Conservation (phyloP, 2,329 filamentous ascomycete species). For the Pseudogymnoascus sp. region DNA sequence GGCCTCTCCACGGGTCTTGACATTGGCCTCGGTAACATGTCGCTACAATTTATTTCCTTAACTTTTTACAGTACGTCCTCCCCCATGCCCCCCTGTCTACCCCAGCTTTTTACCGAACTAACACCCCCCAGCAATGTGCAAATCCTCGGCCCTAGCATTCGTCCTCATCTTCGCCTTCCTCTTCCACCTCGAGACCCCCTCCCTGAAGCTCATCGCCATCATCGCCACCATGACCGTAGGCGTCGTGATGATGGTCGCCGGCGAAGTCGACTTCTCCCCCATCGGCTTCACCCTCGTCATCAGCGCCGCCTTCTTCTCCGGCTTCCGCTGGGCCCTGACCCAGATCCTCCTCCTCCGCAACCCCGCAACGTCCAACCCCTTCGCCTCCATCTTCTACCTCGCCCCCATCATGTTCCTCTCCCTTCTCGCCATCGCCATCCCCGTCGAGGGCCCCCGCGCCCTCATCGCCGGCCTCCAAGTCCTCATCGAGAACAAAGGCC, state of each 20-base stretch:
- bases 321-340: conserved; percentile 96
- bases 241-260: conserved; percentile 96
- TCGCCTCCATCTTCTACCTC: conserved; percentile 95
- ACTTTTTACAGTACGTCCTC: conserved; percentile 76
- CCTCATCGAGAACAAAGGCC: conserved; percentile 61
- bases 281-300: conserved; percentile 90
- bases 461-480: conserved; percentile 57
- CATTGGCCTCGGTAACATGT: conserved; percentile 93
- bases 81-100: background rate
- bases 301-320: conserved; percentile 85
- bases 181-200: conserved; percentile 83
- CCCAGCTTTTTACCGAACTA: conserved; percentile 7
- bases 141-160: conserved; percentile 91
- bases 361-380: conserved; percentile 90
- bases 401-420: conserved; percentile 92
- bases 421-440: conserved; percentile 70
- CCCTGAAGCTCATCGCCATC: conserved; percentile 74
- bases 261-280: conserved; percentile 81
- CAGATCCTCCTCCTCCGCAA: conserved; percentile 92
- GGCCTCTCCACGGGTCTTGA: conserved; percentile 89
- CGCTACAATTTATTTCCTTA: conserved; percentile 88
- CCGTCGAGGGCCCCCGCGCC: conserved; percentile 69
- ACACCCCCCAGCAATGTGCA: conserved; percentile 70
- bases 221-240: conserved; percentile 88
- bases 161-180: conserved; percentile 92